A percentile compares a stretch with the other conserved stretches of the same genome.
phyloP scores from a whole-genome alignment of 2,329 filamentous ascomycete genomes.

The Cytospora chrysosperma region DNA sequence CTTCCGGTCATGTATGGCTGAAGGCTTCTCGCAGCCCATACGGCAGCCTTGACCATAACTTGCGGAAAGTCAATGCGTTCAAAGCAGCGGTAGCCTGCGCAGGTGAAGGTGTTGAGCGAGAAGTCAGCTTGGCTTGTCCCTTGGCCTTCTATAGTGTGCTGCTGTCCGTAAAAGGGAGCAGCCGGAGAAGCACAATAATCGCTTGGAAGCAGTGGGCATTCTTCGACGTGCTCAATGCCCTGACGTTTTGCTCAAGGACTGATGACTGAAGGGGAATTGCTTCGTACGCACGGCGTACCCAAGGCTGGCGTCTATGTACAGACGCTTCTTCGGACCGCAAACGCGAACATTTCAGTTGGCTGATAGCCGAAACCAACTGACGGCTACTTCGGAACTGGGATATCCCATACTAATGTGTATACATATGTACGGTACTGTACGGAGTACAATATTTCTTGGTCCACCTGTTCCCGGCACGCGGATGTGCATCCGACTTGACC shows the following conservation, averaged over 20 bases:
- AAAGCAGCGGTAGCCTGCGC: not conserved
- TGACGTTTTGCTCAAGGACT: not conserved
- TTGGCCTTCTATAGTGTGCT: not conserved
- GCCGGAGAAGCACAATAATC: too few species aligned
- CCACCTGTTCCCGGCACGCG: too few species aligned
- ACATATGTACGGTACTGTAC: too few species aligned
- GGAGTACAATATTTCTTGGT: too few species aligned
- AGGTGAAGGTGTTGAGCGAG: not conserved
- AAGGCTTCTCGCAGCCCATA: not conserved
- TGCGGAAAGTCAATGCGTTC: not conserved
- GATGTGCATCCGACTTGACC: too few species aligned
- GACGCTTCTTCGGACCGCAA: not conserved
- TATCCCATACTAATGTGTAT: too few species aligned
- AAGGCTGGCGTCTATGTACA: not conserved
- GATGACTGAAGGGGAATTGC: too few species aligned
- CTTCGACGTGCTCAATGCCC: not conserved
- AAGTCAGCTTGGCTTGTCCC: not conserved
- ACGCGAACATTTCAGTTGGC: too few species aligned
- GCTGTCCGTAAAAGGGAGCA: too few species aligned
- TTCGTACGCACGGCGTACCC: too few species aligned
- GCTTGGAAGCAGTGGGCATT: not conserved
- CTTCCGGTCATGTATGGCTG: not conserved
- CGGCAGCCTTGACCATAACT: not conserved
- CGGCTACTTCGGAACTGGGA: too few species aligned
- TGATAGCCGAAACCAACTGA: too few species aligned